phyloP scores from a whole-genome alignment of 305 asterid species.

The Stenogyne calaminthoides region DNA sequence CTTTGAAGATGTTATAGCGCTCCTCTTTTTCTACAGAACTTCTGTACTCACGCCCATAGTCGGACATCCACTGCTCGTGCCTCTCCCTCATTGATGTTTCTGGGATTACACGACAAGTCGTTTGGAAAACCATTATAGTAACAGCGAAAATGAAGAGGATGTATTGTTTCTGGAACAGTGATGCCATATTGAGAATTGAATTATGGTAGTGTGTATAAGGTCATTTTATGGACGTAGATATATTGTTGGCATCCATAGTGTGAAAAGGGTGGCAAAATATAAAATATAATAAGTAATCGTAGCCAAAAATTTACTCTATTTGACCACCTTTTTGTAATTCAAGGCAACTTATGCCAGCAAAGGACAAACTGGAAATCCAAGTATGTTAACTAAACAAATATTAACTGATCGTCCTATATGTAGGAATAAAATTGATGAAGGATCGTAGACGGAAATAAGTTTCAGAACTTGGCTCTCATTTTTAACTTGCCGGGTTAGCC shows the following conservation, averaged over 20 bases:
- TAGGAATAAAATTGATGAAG: constrained; percentile 1
- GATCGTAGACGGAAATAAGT: neutral
- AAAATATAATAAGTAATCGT: no score
- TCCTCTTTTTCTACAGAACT: neutral
- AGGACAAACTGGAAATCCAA: neutral
- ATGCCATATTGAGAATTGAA: neutral
- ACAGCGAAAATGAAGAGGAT: neutral
- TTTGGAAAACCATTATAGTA: no score
- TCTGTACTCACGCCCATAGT: constrained; percentile 12
- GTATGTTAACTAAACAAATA: neutral
- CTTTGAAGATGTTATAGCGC: constrained; percentile 1
- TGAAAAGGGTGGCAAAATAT: no score
- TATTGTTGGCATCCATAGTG: no score
- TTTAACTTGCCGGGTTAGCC: constrained; percentile 21
- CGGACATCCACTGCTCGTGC: constrained; percentile 23
- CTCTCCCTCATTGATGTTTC: constrained; percentile 14
- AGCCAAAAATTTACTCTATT: no score
- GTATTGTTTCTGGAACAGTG: neutral
- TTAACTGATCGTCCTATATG: neutral
- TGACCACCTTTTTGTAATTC: no score
- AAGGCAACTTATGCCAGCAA: neutral
- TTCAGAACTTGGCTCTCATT: constrained; percentile 6
- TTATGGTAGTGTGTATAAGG: neutral
- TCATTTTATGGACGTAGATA: no score
- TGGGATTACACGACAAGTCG: neutral